phyloP scores from a whole-genome alignment of 2,329 filamentous ascomycete species.

The Apiospora rasikravindrae region DNA sequence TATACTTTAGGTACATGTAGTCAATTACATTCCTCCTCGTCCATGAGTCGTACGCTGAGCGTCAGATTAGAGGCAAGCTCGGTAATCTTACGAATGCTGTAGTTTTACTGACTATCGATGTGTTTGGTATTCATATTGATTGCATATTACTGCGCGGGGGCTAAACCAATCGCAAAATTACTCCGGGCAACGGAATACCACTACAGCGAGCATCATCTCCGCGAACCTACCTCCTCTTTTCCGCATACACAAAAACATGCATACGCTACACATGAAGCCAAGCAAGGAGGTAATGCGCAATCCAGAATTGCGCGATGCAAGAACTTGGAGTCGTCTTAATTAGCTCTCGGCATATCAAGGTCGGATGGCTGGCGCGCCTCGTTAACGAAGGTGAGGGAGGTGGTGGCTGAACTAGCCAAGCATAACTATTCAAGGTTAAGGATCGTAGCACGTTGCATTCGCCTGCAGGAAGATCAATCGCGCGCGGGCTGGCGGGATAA shows the following conservation, averaged over 20 bases:
- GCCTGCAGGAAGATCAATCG: conserved; percentile 5
- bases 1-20: neutral
- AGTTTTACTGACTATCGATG: neutral
- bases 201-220: neutral
- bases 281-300: neutral
- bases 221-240: neutral
- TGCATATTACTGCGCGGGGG: neutral
- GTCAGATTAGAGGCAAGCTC: neutral
- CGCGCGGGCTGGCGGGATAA: neutral
- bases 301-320: neutral
- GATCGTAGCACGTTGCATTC: conserved; percentile 12
- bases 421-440: conserved; percentile 2
- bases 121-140: neutral
- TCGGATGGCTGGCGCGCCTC: neutral
- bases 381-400: neutral
- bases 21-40: neutral
- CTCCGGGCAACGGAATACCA: neutral
- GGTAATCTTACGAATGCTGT: neutral
- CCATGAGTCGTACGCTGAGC: neutral
- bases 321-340: conserved; percentile 5
- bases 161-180: neutral
- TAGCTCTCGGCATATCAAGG: conserved; percentile 16
- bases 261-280: neutral
- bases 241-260: neutral
- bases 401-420: conserved; percentile 14